These are phyloP conservation scores for Fusarium cicatricum DNA, from an alignment of 2,329 filamentous ascomycete genomes.

Conservation along the genomic window DNA sequence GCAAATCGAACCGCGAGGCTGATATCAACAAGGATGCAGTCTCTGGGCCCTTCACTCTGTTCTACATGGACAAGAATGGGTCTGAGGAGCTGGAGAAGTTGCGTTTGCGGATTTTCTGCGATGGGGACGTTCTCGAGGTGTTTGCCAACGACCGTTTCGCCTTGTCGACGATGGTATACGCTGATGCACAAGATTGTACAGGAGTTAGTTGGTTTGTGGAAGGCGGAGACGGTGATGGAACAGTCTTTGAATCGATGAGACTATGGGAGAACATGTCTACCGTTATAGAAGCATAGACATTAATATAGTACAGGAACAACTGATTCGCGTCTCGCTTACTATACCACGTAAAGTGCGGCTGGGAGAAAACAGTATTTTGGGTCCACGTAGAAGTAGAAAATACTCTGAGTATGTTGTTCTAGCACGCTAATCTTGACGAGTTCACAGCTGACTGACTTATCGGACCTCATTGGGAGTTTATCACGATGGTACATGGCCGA, in stretches of 20 bases:
- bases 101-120: slow-evolving; percentile 35
- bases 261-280: slow-evolving; percentile 35
- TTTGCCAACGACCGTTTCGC: slow-evolving; percentile 43
- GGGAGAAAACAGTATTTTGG: no score
- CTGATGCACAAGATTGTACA: slow-evolving; percentile 19
- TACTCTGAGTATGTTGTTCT: no score
- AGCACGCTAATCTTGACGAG: no score
- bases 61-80: slow-evolving; percentile 35
- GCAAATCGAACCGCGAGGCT: slow-evolving; percentile 42
- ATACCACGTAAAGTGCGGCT: no score
- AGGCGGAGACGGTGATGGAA: not conserved
- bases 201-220: slow-evolving; percentile 41
- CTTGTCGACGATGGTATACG: slow-evolving; percentile 40
- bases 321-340: no score
- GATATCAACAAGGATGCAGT: slow-evolving; percentile 48
- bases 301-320: no score
- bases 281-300: no score
- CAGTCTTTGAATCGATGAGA: slow-evolving; percentile 33
- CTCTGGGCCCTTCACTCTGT: slow-evolving; percentile 56
- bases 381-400: no score
- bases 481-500: no score
- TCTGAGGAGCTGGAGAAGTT: slow-evolving; percentile 34
- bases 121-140: slow-evolving; percentile 38
- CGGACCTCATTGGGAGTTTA: no score
- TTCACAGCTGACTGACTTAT: no score